Evolutionary conservation across 352 stramenopile genomes (phyloP).

Genomic region (Pythium insidiosum): DNA sequence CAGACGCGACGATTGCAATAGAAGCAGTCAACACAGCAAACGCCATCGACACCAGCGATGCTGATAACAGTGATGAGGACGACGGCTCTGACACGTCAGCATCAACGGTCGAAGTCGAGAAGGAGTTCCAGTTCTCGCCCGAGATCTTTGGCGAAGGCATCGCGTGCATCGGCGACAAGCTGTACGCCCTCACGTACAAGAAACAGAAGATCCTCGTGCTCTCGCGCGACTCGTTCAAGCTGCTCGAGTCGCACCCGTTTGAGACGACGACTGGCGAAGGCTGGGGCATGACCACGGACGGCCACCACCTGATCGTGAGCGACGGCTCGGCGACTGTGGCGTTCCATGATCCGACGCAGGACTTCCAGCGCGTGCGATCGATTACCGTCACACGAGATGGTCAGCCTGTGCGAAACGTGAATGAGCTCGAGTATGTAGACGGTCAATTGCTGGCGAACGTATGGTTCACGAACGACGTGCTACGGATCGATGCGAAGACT

Average conservation of each 20-base stretch:
- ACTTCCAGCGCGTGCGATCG: conserved; percentile 41
- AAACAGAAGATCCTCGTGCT: conserved; percentile 50
- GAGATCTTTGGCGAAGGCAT: conserved; percentile 79
- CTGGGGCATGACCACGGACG: conserved; percentile 85
- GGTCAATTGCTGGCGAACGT: conserved; percentile 83
- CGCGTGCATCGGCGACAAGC: conserved; percentile 52
- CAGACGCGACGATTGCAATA: neutral
- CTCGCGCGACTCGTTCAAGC: conserved; percentile 40
- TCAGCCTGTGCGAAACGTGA: conserved; percentile 67
- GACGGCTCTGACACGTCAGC: too few relatives aligned
- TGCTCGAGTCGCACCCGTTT: conserved; percentile 44
- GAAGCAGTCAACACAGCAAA: neutral
- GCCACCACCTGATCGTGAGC: conserved; percentile 73
- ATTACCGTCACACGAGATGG: conserved; percentile 42
- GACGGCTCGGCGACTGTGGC: conserved; percentile 70
- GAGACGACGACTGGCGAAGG: conserved; percentile 78
- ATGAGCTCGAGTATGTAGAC: conserved; percentile 84
- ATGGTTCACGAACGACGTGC: conserved; percentile 73
- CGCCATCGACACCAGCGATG: neutral
- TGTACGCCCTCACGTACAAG: conserved; percentile 84
- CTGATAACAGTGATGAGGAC: too few relatives aligned
- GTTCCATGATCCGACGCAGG: conserved; percentile 65
- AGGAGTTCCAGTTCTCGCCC: conserved; percentile 49
- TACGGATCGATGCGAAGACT: conserved; percentile 67
- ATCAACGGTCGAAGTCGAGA: conserved; percentile 12